Conservation (phyloP, 2,329 filamentous ascomycete genomes). For the Fusarium secorum region DNA sequence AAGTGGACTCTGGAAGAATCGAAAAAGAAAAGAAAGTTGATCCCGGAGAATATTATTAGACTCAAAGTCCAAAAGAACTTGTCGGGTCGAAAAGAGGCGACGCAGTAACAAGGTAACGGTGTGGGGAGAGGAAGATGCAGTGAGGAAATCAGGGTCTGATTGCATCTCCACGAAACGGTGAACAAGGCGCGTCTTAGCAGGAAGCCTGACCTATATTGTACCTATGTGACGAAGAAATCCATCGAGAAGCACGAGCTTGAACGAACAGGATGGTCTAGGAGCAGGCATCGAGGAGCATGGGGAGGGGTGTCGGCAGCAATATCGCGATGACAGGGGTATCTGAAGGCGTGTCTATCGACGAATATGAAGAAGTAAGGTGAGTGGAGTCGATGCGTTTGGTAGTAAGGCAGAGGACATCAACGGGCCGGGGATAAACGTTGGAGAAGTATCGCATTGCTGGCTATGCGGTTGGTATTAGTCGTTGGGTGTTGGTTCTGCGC, state of each 20-base stretch:
- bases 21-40: constrained; percentile 42
- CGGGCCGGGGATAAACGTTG: constrained; percentile 32
- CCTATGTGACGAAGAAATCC: constrained; percentile 25
- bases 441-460: constrained; percentile 25
- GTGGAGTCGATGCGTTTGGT: constrained; percentile 38
- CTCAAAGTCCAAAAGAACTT: constrained; percentile 10
- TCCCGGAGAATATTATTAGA: constrained; percentile 34
- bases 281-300: constrained; percentile 10
- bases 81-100: constrained; percentile 37
- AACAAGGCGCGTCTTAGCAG: constrained; percentile 33
- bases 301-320: constrained; percentile 14
- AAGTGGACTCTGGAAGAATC: constrained; percentile 27
- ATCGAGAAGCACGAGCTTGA: constrained; percentile 33
- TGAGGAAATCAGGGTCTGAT: constrained; percentile 40
- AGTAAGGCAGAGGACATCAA: constrained; percentile 42
- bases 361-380: constrained; percentile 31
- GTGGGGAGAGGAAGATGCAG: constrained; percentile 34
- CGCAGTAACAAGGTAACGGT: constrained; percentile 32
- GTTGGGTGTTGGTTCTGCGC: constrained; percentile 10
- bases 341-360: constrained; percentile 12
- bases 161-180: constrained; percentile 34
- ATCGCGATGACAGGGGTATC: constrained; percentile 10
- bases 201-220: constrained; percentile 39
- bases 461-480: constrained; percentile 15
- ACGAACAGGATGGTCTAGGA: constrained; percentile 27